These are phyloP conservation scores for Vigna angularis DNA, from an alignment of 306 rosid species.

Conservation along the genomic window DNA sequence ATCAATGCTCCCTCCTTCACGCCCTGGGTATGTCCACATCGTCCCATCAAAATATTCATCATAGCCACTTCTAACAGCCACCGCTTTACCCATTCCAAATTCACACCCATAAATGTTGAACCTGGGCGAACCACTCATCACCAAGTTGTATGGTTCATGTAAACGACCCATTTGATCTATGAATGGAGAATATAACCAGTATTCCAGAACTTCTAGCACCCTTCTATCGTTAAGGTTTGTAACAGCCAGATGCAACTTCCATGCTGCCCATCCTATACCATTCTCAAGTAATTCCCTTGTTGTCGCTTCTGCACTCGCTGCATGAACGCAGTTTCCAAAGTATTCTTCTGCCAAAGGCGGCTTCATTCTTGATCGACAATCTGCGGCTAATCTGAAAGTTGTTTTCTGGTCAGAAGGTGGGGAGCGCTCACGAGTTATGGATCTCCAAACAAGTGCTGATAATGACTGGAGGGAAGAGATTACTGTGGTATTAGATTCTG, in stretches of 20 bases:
- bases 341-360: conserved; percentile 52
- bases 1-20: conserved; percentile 66
- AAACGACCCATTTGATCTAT: background rate
- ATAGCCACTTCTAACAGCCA: background rate
- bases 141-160: conserved; percentile 1
- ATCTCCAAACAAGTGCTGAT: conserved; percentile 64
- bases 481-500: conserved; percentile 34
- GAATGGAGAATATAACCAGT: conserved; percentile 50
- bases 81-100: background rate
- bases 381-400: conserved; percentile 45
- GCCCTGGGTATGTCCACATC: background rate
- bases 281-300: conserved; percentile 48
- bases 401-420: conserved; percentile 15
- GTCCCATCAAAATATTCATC: background rate
- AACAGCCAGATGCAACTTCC: conserved; percentile 54
- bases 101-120: background rate
- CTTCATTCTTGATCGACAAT: conserved; percentile 55
- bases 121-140: conserved; percentile 54
- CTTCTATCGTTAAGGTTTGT: conserved; percentile 21
- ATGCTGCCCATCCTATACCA: no score
- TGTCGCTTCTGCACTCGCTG: background rate
- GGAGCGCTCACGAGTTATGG: conserved; percentile 54
- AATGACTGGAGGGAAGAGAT: conserved; percentile 66
- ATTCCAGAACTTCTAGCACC: background rate
- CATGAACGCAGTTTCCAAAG: conserved; percentile 51